Percentiles rank a stretch among this genome's conserved stretches.
Conservation (phyloP, 2,329 filamentous ascomycete species). For the Celoporthe dispersa region DNA sequence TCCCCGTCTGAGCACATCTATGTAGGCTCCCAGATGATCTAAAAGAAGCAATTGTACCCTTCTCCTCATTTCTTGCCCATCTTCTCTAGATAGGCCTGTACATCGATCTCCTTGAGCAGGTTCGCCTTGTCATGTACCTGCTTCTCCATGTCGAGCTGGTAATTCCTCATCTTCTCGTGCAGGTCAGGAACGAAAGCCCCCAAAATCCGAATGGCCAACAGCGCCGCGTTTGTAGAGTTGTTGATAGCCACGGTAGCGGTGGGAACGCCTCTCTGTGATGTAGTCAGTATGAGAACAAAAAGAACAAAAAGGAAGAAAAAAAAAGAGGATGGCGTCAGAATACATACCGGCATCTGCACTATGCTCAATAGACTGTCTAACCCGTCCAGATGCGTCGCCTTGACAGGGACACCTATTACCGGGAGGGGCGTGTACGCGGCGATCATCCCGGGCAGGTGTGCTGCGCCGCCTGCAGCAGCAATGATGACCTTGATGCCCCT, state of each 20-base stretch:
- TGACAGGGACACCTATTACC: slow-evolving; percentile 78
- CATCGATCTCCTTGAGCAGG: slow-evolving; percentile 59
- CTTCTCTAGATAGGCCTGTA: slow-evolving; percentile 55
- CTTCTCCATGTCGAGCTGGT: slow-evolving; percentile 64
- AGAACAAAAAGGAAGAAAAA: neutral
- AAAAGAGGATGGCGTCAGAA: neutral
- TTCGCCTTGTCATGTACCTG: slow-evolving; percentile 68
- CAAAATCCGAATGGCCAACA: slow-evolving; percentile 72
- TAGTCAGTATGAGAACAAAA: slow-evolving; percentile 39
- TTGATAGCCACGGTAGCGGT: slow-evolving; percentile 80
- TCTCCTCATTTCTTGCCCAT: slow-evolving; percentile 38
- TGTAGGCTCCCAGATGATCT: neutral
- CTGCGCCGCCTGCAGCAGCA: slow-evolving; percentile 75
- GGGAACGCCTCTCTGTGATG: slow-evolving; percentile 62
- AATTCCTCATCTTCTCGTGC: slow-evolving; percentile 61
- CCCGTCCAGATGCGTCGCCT: slow-evolving; percentile 73
- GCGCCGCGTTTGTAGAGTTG: slow-evolving; percentile 77
- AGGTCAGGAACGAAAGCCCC: slow-evolving; percentile 62
- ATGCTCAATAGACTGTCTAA: slow-evolving; percentile 74
- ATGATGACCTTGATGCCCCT: slow-evolving; percentile 76
- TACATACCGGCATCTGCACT: slow-evolving; percentile 73
- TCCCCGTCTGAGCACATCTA: neutral
- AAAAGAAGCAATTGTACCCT: neutral
- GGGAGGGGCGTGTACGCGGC: slow-evolving; percentile 72
- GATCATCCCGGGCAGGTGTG: slow-evolving; percentile 76